Conservation (phyloP, 768 basidiomycete species). For the Phallus indusiatus region DNA sequence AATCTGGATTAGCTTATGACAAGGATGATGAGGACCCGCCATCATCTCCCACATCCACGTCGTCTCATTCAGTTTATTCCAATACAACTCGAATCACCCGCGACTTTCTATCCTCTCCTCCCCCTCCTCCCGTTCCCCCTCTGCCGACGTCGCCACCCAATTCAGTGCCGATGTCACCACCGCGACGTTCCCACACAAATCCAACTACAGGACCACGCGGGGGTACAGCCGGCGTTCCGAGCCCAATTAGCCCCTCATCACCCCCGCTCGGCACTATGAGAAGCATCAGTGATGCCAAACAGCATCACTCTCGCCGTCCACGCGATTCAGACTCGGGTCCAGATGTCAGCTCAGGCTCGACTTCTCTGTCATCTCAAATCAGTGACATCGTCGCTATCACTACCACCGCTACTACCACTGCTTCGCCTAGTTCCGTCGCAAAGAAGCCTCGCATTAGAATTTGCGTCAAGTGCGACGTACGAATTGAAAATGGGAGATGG, state of each 20-base stretch:
- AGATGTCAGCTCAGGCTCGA: too few relatives aligned
- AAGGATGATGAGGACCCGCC: not conserved
- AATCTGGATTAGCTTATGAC: constrained; percentile 3
- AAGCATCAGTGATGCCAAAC: constrained; percentile 6
- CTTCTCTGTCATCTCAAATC: too few relatives aligned
- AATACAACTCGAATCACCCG: not conserved
- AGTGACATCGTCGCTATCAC: too few relatives aligned
- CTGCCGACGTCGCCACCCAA: not conserved
- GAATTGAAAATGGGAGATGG: constrained; percentile 76
- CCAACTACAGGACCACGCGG: constrained; percentile 7
- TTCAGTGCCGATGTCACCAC: not conserved
- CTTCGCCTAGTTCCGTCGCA: not conserved
- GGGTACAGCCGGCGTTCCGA: constrained; percentile 2
- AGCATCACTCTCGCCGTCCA: not conserved
- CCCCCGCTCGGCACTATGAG: not conserved
- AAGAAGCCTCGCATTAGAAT: not conserved
- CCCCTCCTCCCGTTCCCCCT: not conserved
- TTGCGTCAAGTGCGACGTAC: constrained; percentile 62
- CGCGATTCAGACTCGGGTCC: too few relatives aligned
- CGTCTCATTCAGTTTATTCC: constrained; percentile 3
- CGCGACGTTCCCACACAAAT: constrained; percentile 7
- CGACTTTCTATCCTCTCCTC: not conserved
- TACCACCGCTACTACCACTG: not conserved
- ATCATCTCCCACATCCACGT: constrained; percentile 1
- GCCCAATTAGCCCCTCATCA: constrained; percentile 3